Conservation (phyloP, 2,329 filamentous ascomycete genomes). For the Aspergillus arachidicola region DNA sequence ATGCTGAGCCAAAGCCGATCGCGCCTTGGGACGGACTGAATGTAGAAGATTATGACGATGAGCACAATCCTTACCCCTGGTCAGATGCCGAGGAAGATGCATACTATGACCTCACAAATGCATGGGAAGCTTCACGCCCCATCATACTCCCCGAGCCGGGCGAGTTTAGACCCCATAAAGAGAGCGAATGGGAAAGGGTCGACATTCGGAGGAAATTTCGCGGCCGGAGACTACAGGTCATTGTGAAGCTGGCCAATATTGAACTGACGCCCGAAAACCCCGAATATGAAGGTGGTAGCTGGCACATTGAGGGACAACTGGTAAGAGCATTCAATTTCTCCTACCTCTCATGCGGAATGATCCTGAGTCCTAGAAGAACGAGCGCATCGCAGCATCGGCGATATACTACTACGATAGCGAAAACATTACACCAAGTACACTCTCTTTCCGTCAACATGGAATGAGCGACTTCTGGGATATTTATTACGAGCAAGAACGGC, state of each 20-base stretch:
- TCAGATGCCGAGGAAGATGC: too few species aligned
- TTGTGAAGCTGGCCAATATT: conserved; percentile 66
- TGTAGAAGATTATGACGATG: too few species aligned
- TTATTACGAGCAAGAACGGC: neutral
- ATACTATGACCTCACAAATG: too few species aligned
- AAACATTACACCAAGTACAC: conserved; percentile 59
- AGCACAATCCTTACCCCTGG: too few species aligned
- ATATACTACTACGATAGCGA: conserved; percentile 67
- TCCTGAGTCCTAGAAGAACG: conserved; percentile 46
- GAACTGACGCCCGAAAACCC: conserved; percentile 62
- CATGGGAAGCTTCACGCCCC: too few species aligned
- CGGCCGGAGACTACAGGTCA: conserved; percentile 43
- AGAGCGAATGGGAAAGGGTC: neutral
- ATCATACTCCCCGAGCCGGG: neutral
- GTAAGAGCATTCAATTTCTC: conserved; percentile 6
- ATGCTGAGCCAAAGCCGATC: too few species aligned
- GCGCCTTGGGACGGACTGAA: too few species aligned
- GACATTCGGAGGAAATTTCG: conserved; percentile 31
- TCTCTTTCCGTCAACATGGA: conserved; percentile 53
- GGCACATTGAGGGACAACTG: conserved; percentile 50
- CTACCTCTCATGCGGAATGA: too few species aligned
- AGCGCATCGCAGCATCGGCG: conserved; percentile 64
- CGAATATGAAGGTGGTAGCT: conserved; percentile 49
- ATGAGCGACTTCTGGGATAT: neutral
- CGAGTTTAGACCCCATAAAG: too few species aligned